Percentiles rank a stretch among this genome's conserved stretches.
Evolutionary conservation across 805 yeast species (phyloP).

Genomic region (Blastobotrys parvus): DNA sequence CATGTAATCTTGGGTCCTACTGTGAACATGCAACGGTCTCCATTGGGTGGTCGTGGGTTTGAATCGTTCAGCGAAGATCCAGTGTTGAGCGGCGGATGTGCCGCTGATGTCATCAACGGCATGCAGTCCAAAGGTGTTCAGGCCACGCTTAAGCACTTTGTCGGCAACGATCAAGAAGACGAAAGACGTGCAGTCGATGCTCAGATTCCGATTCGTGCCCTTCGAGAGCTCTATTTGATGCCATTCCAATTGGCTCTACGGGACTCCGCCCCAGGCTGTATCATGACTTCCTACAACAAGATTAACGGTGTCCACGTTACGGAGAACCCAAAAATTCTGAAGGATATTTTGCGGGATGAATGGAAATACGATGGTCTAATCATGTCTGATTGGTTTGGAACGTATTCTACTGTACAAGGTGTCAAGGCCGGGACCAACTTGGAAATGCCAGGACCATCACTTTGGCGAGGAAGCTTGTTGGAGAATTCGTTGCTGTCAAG

Average conservation of each 20-base stretch:
- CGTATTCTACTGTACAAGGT: conserved; percentile 39
- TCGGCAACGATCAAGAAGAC: conserved; percentile 54
- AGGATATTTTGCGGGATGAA: conserved; percentile 42
- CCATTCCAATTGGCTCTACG: conserved; percentile 57
- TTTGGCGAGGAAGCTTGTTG: conserved; percentile 35
- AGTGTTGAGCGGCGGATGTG: conserved; percentile 35
- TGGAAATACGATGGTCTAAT: conserved; percentile 47
- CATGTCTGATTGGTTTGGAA: conserved; percentile 58
- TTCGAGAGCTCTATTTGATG: conserved; percentile 53
- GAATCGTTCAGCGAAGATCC: conserved; percentile 60
- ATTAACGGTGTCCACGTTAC: conserved; percentile 53
- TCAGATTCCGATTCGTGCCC: conserved; percentile 47
- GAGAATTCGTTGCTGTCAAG: conserved; percentile 35
- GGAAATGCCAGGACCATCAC: conserved; percentile 60
- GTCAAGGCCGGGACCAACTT: conserved; percentile 50
- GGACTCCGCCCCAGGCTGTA: conserved; percentile 41
- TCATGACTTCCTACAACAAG: conserved; percentile 58
- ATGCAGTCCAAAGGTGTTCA: conserved; percentile 43
- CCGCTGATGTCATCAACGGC: conserved; percentile 45
- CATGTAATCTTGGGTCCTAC: conserved; percentile 44
- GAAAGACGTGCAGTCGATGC: conserved; percentile 43
- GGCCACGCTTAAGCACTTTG: conserved; percentile 55
- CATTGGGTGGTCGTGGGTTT: conserved; percentile 54
- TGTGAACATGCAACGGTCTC: conserved; percentile 47
- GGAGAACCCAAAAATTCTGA: conserved; percentile 37